These are phyloP conservation scores for Cercis canadensis DNA, from an alignment of 306 rosid species.

Conservation along the genomic window DNA sequence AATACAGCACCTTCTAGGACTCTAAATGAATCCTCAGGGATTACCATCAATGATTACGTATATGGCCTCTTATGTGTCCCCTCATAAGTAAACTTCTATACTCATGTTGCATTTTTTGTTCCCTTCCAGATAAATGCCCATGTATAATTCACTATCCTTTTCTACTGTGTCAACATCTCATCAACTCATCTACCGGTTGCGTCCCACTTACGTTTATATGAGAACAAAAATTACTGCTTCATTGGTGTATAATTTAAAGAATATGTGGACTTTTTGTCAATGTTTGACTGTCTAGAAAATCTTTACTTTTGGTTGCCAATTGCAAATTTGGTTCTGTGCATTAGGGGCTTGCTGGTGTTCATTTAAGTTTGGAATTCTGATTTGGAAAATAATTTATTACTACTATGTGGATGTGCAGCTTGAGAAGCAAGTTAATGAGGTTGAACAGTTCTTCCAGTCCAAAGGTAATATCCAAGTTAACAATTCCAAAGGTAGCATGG, in stretches of 20 bases:
- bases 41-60: too few species aligned
- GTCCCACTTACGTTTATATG: too few species aligned
- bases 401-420: slow-evolving; percentile 53
- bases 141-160: too few species aligned
- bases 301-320: neutral
- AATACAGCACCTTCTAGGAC: too few species aligned
- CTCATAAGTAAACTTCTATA: too few species aligned
- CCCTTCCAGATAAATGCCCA: too few species aligned
- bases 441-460: slow-evolving; percentile 56
- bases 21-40: too few species aligned
- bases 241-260: slow-evolving; percentile 5
- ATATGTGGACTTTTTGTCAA: neutral
- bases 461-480: slow-evolving; percentile 41
- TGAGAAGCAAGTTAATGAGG: slow-evolving; percentile 64
- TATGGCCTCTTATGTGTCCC: too few species aligned
- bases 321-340: neutral
- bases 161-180: neutral
- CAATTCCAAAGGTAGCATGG: slow-evolving; percentile 53
- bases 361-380: slow-evolving; percentile 15
- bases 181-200: neutral
- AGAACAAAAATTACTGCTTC: neutral
- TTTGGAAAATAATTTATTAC: slow-evolving; percentile 19
- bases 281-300: neutral
- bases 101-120: too few species aligned
- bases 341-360: slow-evolving; percentile 6